phyloP scores from a whole-genome alignment of 495 filamentous ascomycete species.

The Xylaria sp. region DNA sequence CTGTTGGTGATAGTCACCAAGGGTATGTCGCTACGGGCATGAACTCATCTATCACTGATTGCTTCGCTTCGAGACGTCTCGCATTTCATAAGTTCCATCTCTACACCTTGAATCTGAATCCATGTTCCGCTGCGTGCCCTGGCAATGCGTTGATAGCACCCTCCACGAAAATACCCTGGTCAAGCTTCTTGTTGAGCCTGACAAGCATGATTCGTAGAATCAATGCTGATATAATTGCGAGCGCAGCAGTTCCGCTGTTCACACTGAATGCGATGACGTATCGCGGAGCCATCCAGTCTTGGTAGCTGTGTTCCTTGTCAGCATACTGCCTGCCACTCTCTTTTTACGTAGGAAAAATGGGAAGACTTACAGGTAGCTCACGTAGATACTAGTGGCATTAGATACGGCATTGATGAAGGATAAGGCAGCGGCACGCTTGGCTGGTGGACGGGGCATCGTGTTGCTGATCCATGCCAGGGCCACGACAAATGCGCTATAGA shows the following conservation, averaged over 20 bases:
- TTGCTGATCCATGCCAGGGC: constrained; percentile 81
- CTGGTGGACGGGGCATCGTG: constrained; percentile 80
- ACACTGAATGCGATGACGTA: constrained; percentile 76
- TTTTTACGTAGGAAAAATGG: too few relatives aligned
- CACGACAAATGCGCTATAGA: constrained; percentile 75
- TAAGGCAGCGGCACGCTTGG: constrained; percentile 82
- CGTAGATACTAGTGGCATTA: constrained; percentile 78
- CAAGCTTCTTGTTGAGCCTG: constrained; percentile 76
- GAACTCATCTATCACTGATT: background rate
- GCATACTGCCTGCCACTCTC: background rate
- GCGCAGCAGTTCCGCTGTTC: constrained; percentile 70
- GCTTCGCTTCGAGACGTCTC: background rate
- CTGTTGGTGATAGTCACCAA: background rate
- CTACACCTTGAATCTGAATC: constrained; percentile 69
- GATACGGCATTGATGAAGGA: constrained; percentile 82
- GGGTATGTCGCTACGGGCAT: background rate
- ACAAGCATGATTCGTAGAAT: constrained; percentile 69
- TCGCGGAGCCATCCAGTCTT: constrained; percentile 48
- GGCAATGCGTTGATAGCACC: constrained; percentile 59
- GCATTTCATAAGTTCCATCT: background rate
- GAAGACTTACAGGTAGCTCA: constrained; percentile 72
- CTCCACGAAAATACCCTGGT: constrained; percentile 56
- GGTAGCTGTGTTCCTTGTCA: constrained; percentile 36
- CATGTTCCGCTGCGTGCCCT: constrained; percentile 62
- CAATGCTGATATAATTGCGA: constrained; percentile 72